Percentiles rank a stretch among this genome's conserved stretches.
Conservation (phyloP, 768 basidiomycete genomes). For the Termitomyces sp. region DNA sequence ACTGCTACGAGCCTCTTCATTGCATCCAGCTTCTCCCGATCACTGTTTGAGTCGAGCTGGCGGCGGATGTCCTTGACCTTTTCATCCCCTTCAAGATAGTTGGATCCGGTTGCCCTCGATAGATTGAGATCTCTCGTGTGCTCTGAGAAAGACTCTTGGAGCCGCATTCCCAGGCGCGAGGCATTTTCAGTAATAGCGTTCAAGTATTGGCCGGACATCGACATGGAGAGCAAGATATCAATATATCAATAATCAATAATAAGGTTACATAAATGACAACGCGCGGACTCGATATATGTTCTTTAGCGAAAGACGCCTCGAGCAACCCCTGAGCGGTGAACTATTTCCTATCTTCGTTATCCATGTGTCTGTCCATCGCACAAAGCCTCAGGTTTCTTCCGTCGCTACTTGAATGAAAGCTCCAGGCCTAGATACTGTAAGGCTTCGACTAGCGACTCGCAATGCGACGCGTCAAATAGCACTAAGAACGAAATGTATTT, state of each 20-base stretch:
- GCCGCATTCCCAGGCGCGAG: constrained; percentile 71
- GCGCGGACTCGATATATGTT: too few relatives aligned
- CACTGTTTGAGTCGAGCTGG: constrained; percentile 84
- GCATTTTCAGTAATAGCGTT: constrained; percentile 74
- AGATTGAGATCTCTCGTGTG: constrained; percentile 69
- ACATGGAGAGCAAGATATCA: not conserved
- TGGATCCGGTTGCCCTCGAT: constrained; percentile 45
- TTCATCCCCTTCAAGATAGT: constrained; percentile 75
- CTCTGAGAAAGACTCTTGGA: constrained; percentile 80
- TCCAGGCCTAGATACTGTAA: too few relatives aligned
- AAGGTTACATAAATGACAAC: not conserved
- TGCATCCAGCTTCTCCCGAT: constrained; percentile 88
- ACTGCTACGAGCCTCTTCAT: constrained; percentile 95
- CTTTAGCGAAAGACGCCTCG: too few relatives aligned
- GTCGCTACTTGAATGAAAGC: too few relatives aligned
- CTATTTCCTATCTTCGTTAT: too few relatives aligned
- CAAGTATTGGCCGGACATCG: constrained; percentile 42
- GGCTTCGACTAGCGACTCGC: too few relatives aligned
- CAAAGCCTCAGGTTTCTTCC: too few relatives aligned
- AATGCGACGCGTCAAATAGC: too few relatives aligned
- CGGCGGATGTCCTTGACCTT: constrained; percentile 76
- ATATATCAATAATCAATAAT: not conserved
- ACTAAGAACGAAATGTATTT: too few relatives aligned
- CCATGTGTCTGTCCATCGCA: too few relatives aligned
- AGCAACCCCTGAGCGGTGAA: too few relatives aligned